Base-by-base conservation (phyloP, 768 basidiomycete genomes). In the Rhodosporidiobolus sp. region DNA sequence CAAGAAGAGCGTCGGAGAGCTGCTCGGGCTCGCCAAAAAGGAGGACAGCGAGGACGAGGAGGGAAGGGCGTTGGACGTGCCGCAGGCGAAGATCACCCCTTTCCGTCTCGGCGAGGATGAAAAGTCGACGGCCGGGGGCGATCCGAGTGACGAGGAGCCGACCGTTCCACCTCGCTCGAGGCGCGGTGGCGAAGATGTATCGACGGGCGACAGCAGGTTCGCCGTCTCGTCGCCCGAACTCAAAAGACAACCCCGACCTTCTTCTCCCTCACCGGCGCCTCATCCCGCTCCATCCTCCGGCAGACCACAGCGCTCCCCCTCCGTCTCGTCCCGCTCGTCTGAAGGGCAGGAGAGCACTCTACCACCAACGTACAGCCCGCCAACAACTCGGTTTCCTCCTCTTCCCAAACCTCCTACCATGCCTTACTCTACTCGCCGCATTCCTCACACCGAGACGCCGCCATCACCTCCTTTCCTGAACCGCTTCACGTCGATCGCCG, bases 61-160 rank as follows among this genome's bases (percentile, higher is more conserved):
- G 38, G 8, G 38, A 14, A 14, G 7, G 8, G 38, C 8, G 38
- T 14, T 43, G 6, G 46, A 56, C 2, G 67, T 58, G 35, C 67
- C 67, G 24, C 35, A 43, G 38, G 38, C 67, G 8, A 56, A 19
- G 55, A 32, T 69, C 24, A 63, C 55, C 1, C 61, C 67, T 2
- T 69, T 63, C 48, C 1, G 2, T n/a, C 19, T 43, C 38, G 38
- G 14, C 38, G 38, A 43, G 38, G 38, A 43, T 7, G 38, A 43
- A 14, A 7, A 14, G 38, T 43, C 38, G 38, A 43, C 38, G 38
- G 38, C 38, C 7, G 14, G 38, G 38, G 38, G 14, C 14, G 38
- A 14, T 7, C 14, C 38, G 38, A 43, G 38, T 14, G 38, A 43
- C 8, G 38, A 43, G 38, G 38, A 43, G 38, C 7, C 14, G 14